Base-by-base conservation (phyloP, 768 basidiomycete species). In the Dacryopinax primogenitus region DNA sequence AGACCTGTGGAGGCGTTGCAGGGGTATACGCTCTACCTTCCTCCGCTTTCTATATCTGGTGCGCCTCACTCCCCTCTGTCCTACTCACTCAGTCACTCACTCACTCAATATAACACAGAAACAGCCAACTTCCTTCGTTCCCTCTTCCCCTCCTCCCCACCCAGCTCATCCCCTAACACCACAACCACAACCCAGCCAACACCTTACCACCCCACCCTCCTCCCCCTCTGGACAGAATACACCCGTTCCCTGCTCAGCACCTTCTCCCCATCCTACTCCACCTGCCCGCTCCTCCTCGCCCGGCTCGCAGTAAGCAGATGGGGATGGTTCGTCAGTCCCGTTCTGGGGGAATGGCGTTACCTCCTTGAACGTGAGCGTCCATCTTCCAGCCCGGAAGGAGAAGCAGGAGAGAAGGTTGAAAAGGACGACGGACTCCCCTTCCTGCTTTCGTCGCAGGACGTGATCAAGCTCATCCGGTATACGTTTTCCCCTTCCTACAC, bases 101-200 rank as follows among this genome's bases (percentile, higher is more conserved):
- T 23, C 45, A 47, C 23, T 9, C 13, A 21, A 7, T 47, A n/a
- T n/a, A n/a, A n/a, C n/a, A n/a, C n/a, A 47, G 45, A 47, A 47
- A 47, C 45, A 9, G 7, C 45, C 45, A 47, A 9, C 45, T 21
- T 11, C 45, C 45, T 47, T 7, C 45, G 45, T 23, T 9, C 45
- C 23, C 45, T 47, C 45, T 47, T 47, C 45, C 45, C 45, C 45
- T 21, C 45, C n/a, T 23, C 45, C 45, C n/a, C 37, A n/a, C n/a
- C 37, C 37, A 11, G 12, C 37, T 11, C 37, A 11, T 11, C 11
- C 37, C 37, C 37, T 11, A 39, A 47, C 13, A 9, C 45, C 23
- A 23, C 45, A 47, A 23, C 45, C 7, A 9, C n/a, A 9, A 26
- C 45, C 9, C 12, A 47, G 13, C 13, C 12, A 7, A 47, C 12